A percentile compares a stretch with the other conserved stretches of the same genome.
Evolutionary conservation across 352 stramenopile genomes (phyloP).

Genomic region (Poterioochromonas sp.): DNA sequence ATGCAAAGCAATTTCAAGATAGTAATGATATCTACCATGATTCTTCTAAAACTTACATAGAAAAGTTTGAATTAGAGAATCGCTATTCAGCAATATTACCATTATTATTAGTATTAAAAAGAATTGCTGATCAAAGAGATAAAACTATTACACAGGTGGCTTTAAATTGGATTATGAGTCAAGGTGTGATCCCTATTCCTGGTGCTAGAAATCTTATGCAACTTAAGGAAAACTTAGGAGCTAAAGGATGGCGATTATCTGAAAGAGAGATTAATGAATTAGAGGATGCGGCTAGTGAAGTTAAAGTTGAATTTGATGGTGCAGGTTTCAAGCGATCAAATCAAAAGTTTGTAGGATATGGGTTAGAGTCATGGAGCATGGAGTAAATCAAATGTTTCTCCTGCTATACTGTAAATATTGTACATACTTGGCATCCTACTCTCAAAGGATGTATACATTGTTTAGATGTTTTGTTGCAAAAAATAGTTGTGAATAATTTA

Average conservation of each 20-base stretch:
- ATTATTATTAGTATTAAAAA: not conserved
- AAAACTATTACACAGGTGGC: conserved; percentile 49
- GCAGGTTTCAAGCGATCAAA: no score
- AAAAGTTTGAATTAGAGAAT: not conserved
- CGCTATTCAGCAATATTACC: not conserved
- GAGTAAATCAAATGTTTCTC: no score
- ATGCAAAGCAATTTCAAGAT: no score
- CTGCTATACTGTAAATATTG: no score
- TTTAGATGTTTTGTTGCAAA: no score
- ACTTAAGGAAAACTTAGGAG: conserved; percentile 48
- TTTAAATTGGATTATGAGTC: conserved; percentile 55
- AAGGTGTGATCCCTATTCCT: conserved; percentile 53
- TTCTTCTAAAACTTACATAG: conserved; percentile 40
- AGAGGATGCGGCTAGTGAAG: conserved; percentile 38
- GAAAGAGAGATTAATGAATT: conserved; percentile 46
- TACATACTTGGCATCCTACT: no score
- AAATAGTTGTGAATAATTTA: no score
- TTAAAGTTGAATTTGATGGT: no score
- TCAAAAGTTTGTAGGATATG: no score
- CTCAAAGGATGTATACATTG: no score
- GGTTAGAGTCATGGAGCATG: no score
- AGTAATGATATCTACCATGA: no score
- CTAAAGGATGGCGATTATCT: conserved; percentile 48
- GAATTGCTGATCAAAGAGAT: not conserved
- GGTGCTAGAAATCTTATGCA: conserved; percentile 52